Evolutionary conservation across 305 asterid species (phyloP).

Genomic region (Withania somnifera): DNA sequence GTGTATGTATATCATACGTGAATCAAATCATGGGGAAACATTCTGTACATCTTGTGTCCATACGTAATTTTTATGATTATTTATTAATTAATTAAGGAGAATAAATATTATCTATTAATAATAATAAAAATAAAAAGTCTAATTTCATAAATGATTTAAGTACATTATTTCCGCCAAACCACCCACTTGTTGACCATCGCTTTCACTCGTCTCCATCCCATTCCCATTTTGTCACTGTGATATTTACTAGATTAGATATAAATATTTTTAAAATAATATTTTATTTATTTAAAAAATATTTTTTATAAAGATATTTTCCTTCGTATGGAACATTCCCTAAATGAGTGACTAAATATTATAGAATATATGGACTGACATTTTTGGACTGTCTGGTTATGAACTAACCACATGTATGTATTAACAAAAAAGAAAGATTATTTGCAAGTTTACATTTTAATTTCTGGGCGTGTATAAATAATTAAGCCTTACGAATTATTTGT

Average conservation of each 20-base stretch:
- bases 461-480: not conserved
- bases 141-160: too few relatives aligned
- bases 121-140: too few relatives aligned
- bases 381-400: not conserved
- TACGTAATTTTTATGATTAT: not conserved
- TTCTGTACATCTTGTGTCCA: constrained; percentile 17
- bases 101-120: too few relatives aligned
- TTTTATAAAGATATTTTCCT: too few relatives aligned
- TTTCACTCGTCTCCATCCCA: not conserved
- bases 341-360: not conserved
- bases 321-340: not conserved
- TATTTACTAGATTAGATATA: not conserved
- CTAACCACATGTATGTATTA: not conserved
- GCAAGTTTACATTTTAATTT: not conserved
- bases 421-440: not conserved
- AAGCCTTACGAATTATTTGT: not conserved
- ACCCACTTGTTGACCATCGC: too few relatives aligned
- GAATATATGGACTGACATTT: not conserved
- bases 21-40: constrained; percentile 29
- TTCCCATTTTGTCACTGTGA: not conserved
- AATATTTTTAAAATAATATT: not conserved
- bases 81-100: not conserved
- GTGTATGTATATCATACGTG: not conserved
- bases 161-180: too few relatives aligned
- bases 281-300: not conserved